A percentile compares a stretch with the other conserved stretches of the same genome.
These are phyloP conservation scores for Blastocystis sp. DNA, from an alignment of 352 stramenopile genomes.

Conservation along the genomic window DNA sequence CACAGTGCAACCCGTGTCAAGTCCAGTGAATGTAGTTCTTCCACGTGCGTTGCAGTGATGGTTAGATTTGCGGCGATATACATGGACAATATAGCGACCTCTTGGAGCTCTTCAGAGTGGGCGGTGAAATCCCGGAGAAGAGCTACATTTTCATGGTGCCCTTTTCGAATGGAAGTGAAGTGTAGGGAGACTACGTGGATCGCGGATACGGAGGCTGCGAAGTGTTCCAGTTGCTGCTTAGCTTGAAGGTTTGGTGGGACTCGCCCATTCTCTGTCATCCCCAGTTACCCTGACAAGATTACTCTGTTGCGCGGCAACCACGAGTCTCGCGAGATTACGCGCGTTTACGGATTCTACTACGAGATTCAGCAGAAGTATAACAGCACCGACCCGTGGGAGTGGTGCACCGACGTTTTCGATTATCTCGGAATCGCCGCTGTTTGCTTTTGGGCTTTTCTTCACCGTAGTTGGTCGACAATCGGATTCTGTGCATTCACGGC, in stretches of 20 bases:
- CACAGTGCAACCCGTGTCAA: conserved; percentile 81
- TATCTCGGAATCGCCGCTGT: conserved; percentile 88
- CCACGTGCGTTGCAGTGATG: neutral
- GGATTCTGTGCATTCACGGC: conserved; percentile 86
- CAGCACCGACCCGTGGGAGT: conserved; percentile 90
- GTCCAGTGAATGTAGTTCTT: conserved; percentile 78
- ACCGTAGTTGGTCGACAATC: conserved; percentile 69
- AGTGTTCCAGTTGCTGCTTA: conserved; percentile 83
- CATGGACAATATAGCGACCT: conserved; percentile 78
- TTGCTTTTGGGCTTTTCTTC: conserved; percentile 76
- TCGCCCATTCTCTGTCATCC: conserved; percentile 78
- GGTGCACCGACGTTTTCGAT: conserved; percentile 93
- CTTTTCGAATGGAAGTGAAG: neutral
- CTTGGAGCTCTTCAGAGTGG: conserved; percentile 75
- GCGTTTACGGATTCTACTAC: conserved; percentile 85
- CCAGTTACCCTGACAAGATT: conserved; percentile 81
- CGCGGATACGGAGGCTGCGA: conserved; percentile 83
- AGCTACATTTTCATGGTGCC: conserved; percentile 77
- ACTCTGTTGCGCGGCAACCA: conserved; percentile 84
- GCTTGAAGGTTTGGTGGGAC: conserved; percentile 76
- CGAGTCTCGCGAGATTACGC: conserved; percentile 82
- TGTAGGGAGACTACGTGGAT: conserved; percentile 83
- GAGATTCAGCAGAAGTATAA: conserved; percentile 91
- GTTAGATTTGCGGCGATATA: conserved; percentile 74
- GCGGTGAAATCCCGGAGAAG: conserved; percentile 74